These are phyloP conservation scores for Neofusicoccum sp. DNA, from an alignment of 2,329 filamentous ascomycete species.

Conservation along the genomic window DNA sequence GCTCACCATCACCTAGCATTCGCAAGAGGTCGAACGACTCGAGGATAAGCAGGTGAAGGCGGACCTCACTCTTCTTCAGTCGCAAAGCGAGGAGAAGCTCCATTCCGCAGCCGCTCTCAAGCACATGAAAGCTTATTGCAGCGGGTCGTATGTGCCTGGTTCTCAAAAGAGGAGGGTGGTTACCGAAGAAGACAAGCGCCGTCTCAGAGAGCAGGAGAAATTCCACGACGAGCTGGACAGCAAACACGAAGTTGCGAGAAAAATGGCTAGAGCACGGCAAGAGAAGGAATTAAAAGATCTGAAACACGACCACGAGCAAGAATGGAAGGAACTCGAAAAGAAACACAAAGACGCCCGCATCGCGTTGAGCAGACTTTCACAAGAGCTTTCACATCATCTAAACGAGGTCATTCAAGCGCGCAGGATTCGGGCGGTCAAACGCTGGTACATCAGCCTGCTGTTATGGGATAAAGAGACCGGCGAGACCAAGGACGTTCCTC, in stretches of 20 bases:
- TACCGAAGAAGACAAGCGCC: constrained; percentile 48
- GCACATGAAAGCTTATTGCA: constrained; percentile 53
- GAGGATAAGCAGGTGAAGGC: constrained; percentile 49
- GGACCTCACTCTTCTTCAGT: constrained; percentile 45
- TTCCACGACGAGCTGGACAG: constrained; percentile 43
- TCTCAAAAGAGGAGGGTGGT: constrained; percentile 34
- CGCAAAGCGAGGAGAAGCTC: constrained; percentile 45
- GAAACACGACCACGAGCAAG: constrained; percentile 8
- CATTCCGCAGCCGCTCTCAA: constrained; percentile 50
- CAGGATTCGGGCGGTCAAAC: constrained; percentile 12
- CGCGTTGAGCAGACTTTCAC: not conserved
- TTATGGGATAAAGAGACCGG: constrained; percentile 12
- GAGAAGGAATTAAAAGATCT: constrained; percentile 38
- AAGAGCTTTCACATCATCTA: not conserved
- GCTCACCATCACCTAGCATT: constrained; percentile 33
- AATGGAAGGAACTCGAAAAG: constrained; percentile 1
- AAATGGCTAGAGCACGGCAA: constrained; percentile 50
- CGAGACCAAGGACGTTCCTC: constrained; percentile 6
- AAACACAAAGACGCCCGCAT: not conserved
- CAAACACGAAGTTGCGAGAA: constrained; percentile 50
- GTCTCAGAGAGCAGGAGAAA: constrained; percentile 45
- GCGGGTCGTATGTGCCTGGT: constrained; percentile 31
- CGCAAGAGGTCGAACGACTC: constrained; percentile 42
- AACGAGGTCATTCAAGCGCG: constrained; percentile 3
- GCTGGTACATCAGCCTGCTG: constrained; percentile 14